Base-by-base conservation (phyloP, 2,329 filamentous ascomycete species). In the Stagonosporopsis rhizophila region DNA sequence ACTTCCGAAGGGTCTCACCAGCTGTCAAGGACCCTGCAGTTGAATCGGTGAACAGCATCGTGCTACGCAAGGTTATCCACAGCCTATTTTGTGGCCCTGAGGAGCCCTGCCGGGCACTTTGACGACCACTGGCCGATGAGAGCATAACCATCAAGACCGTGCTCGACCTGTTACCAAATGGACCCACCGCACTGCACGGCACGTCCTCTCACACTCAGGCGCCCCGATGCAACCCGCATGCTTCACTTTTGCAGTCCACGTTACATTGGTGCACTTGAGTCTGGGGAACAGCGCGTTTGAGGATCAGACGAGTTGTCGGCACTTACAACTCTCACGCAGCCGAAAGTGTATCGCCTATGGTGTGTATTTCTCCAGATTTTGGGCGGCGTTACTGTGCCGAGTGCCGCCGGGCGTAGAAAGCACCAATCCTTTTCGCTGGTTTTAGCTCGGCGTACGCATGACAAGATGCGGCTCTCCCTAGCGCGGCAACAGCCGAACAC, bases 401-500 rank as follows among this genome's bases (percentile, higher is more conserved):
- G 45, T 55, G 40, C 45, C 52, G 52, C 40, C 34, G 32, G 32
- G 39, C 19, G 19, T 42, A 14, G n/a, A 12, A 47, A 11, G 25
- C 27, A 49, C 32, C 32, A 40, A 20, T 44, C 25, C 32, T 34
- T 40, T 20, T 55, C 34, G 45, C 52, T 39, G 34, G 6, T n/a
- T 37, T 25, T 34, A 44, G 39, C 52, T 55, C 27, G 45, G 52
- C 52, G 17, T 55, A 44, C 52, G 52, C 39, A 60, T 42, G 45
- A 52, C 53, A 40, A 55, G 30, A 48, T 67, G 62, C 59, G 60
- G 62, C 61, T 66, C 59, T 57, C 38, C 8, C 34, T 67, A 65
- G 64, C 56, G 59, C 60, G 54, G 53, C 60, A 56, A 48, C 60
- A 62, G 51, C 63, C 66, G 61, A 60, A 57, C 28, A 19, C 51